Evolutionary conservation across 192 early-diverging fungal species (phyloP), one percentile per base, ranked within the genome.

Genomic region (Coemansia umbellata): DNA sequence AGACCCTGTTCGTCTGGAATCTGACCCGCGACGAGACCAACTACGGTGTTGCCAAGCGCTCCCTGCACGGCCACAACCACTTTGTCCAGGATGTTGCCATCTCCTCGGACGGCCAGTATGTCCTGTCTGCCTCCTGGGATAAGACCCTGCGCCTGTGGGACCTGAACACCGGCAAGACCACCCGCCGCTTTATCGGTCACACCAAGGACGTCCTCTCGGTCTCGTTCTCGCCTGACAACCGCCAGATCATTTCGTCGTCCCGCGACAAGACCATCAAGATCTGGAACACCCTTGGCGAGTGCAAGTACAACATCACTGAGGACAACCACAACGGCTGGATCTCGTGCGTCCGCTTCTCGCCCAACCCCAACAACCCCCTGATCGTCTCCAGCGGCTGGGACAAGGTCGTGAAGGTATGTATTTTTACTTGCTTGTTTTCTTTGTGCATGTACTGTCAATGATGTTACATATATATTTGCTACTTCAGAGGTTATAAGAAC

Each of bases 271-370:
- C 85, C 78, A 96, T 99, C 87, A 99, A 97, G 89, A 82, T 99
- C 72, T 99, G 96, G 96, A 97, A 99, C 91, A 99, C 94, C 50
- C 84, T 99, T 28, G 96, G 94, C 67, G 96, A 99, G 82, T 97
- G 96, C 93, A 99, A 99, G 90, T 92, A 86, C 87, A 93, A 87
- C 86, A 89, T 99, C 76, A 85, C 83, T 63, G 90, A 96, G 62
- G 91, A 97, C 64, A 90, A 91, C 66, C 96, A 99, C 91, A 79
- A 86, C 74, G 92, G 95, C 74, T 99, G 96, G 96, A 90, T 97
- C 66, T 96, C 93, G 49, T 94, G 92, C 84, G 96, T 99, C 68
- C 88, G 91, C 72, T 97, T 99, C 91, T 95, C 93, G 55, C 96
- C 96, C 76, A 99, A 99, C 91, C 90, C 93, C 54, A 83, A 82